These are phyloP conservation scores for Bonia amplexicaulis DNA, from an alignment of 176 grass and related monocot genomes.

Conservation along the genomic window DNA sequence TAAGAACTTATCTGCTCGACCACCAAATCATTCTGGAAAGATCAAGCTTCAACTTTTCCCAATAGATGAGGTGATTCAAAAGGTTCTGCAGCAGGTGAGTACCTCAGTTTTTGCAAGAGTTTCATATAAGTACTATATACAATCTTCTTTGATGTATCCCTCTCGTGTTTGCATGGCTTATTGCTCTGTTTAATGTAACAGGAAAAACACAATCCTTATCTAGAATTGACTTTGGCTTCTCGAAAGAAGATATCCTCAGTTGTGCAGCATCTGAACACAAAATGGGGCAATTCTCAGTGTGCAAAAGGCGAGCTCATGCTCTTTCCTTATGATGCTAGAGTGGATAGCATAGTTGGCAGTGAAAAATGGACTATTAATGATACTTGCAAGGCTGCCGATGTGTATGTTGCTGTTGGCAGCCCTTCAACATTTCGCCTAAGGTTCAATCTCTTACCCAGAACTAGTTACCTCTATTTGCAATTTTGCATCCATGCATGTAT, in stretches of 20 bases:
- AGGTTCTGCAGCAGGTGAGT: slow-evolving; percentile 68
- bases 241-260: slow-evolving; percentile 96
- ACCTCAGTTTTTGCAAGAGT: not conserved
- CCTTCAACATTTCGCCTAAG: slow-evolving; percentile 80
- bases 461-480: not conserved
- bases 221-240: slow-evolving; percentile 81
- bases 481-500: not conserved
- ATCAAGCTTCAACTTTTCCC: slow-evolving; percentile 91
- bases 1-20: slow-evolving; percentile 24
- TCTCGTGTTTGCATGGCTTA: slow-evolving; percentile 17
- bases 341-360: slow-evolving; percentile 37
- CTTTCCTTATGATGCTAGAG: slow-evolving; percentile 57
- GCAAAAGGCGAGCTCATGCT: slow-evolving; percentile 65
- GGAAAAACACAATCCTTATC: slow-evolving; percentile 76
- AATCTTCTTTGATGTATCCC: not conserved
- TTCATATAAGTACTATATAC: slow-evolving; percentile 2
- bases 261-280: slow-evolving; percentile 80
- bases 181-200: slow-evolving; percentile 38
- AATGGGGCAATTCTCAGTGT: slow-evolving; percentile 64
- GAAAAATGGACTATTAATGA: slow-evolving; percentile 76
- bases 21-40: slow-evolving; percentile 46
- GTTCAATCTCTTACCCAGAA: slow-evolving; percentile 31
- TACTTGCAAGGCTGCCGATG: slow-evolving; percentile 66
- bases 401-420: slow-evolving; percentile 63
- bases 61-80: slow-evolving; percentile 58